Base-by-base conservation (phyloP, 2,329 filamentous ascomycete genomes). In the Cadophora gregata region DNA sequence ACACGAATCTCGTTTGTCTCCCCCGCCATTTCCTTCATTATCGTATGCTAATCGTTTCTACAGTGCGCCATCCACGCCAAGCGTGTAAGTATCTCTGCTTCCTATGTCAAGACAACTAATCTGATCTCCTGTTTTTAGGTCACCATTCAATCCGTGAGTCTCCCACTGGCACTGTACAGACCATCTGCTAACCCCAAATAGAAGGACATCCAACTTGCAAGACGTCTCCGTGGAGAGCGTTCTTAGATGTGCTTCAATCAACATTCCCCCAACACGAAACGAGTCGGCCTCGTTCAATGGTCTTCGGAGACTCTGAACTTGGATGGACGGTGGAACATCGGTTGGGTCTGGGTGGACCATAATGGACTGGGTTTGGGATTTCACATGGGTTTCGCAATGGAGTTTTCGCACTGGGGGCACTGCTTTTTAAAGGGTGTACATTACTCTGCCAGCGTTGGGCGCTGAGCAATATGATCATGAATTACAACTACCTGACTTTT, bases 41-140 rank as follows among this genome's bases (percentile, higher is more conserved):
- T 2, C 4, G 2, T 24, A 51, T 50, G 19, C 24, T 97, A 94
- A 53, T 90, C n/a, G 98, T 73, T 98, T 98, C 77, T 94, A 67
- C 38, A 47, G 38, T 98, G 95, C 84, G 95, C 96, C 79, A 97
- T 98, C 82, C 96, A 98, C 84, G 95, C 96, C 83, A 98, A 98
- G 90, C 93, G 96, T 85, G 96, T n/a, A n/a, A n/a, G n/a, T n/a
- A n/a, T n/a, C n/a, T n/a, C n/a, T n/a, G n/a, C n/a, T n/a, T n/a
- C n/a, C n/a, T n/a, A n/a, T n/a, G n/a, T n/a, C n/a, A n/a, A n/a
- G n/a, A n/a, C n/a, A n/a, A n/a, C n/a, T n/a, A n/a, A n/a, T n/a
- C n/a, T n/a, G n/a, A n/a, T n/a, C n/a, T n/a, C n/a, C n/a, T n/a
- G n/a, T n/a, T n/a, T n/a, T n/a, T n/a, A n/a, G n/a, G n/a, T 98